phyloP scores from a whole-genome alignment of 208 protist species.

The Angomonas ambiguus region DNA sequence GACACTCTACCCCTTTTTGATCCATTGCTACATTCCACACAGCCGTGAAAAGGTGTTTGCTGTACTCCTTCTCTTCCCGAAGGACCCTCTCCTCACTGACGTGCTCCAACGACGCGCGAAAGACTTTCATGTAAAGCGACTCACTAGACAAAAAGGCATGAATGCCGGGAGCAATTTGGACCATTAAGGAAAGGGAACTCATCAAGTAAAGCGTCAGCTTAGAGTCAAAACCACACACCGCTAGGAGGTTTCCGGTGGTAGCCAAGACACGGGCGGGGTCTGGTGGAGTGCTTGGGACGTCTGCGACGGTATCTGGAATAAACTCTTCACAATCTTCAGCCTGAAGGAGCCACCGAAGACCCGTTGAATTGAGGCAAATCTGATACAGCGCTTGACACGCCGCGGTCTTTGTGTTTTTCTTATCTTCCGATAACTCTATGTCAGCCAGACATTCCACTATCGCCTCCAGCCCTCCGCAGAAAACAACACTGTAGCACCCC shows the following conservation, averaged over 20 bases:
- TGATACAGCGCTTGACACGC: slow-evolving; percentile 51
- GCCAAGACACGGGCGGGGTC: neutral
- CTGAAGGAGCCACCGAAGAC: slow-evolving; percentile 65
- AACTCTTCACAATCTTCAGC: slow-evolving; percentile 37
- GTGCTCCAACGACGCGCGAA: neutral
- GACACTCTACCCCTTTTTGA: slow-evolving; percentile 27
- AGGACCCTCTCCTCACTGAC: neutral
- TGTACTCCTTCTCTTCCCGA: neutral
- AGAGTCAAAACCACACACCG: neutral
- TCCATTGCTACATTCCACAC: slow-evolving; percentile 23
- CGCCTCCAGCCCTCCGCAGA: slow-evolving; percentile 43
- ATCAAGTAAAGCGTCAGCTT: slow-evolving; percentile 19
- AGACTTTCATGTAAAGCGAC: neutral
- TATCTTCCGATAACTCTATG: neutral
- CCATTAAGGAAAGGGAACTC: slow-evolving; percentile 27
- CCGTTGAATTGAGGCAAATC: slow-evolving; percentile 49
- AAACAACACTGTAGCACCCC: slow-evolving; percentile 61
- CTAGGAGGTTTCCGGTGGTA: neutral
- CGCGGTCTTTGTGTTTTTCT: slow-evolving; percentile 23
- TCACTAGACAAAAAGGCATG: slow-evolving; percentile 4
- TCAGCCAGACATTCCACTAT: slow-evolving; percentile 23
- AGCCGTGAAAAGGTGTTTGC: slow-evolving; percentile 16
- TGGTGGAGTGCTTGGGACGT: slow-evolving; percentile 6
- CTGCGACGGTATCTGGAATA: slow-evolving; percentile 20
- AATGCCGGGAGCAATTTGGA: slow-evolving; percentile 30